Percentiles rank a stretch among this genome's conserved stretches.
These are phyloP conservation scores for Sugiyamaella japonica DNA, from an alignment of 1,139 yeast genomes.

Conservation along the genomic window DNA sequence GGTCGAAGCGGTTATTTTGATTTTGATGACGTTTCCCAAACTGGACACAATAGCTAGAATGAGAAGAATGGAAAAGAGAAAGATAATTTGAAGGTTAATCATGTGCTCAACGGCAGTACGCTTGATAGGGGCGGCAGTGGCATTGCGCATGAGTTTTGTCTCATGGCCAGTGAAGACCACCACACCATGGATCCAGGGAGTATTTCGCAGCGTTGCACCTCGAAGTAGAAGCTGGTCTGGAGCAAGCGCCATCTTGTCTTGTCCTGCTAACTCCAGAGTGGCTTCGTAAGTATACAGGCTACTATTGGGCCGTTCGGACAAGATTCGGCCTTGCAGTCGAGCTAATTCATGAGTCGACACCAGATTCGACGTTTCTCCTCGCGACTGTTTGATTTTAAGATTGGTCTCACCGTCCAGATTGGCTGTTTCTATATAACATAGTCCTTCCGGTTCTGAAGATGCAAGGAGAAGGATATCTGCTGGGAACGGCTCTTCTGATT, in stretches of 20 bases:
- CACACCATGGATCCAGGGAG: constrained; percentile 93
- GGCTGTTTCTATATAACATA: constrained; percentile 96
- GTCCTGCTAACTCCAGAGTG: constrained; percentile 59
- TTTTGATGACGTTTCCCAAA: constrained; percentile 79
- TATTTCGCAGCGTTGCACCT: constrained; percentile 94
- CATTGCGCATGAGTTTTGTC: constrained; percentile 96
- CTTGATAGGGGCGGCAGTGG: constrained; percentile 97
- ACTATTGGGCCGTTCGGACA: constrained; percentile 92
- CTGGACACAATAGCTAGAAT: constrained; percentile 77
- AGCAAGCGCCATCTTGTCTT: constrained; percentile 60
- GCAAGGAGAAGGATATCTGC: constrained; percentile 85
- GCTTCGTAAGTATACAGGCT: constrained; percentile 96
- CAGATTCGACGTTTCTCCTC: constrained; percentile 70
- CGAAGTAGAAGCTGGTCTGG: constrained; percentile 91
- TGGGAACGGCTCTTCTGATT: constrained; percentile 89
- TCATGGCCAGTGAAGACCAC: constrained; percentile 98
- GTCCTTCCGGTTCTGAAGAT: constrained; percentile 96
- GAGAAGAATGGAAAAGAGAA: constrained; percentile 77
- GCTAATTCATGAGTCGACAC: constrained; percentile 68
- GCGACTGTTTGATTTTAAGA: constrained; percentile 88
- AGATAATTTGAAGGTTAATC: constrained; percentile 88
- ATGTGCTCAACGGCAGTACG: constrained; percentile 96
- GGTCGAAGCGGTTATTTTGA: constrained; percentile 53
- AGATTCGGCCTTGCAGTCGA: constrained; percentile 54
- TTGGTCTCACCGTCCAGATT: constrained; percentile 98